Base-by-base conservation (phyloP, 345 rosid genomes). In the Linum trigynum region DNA sequence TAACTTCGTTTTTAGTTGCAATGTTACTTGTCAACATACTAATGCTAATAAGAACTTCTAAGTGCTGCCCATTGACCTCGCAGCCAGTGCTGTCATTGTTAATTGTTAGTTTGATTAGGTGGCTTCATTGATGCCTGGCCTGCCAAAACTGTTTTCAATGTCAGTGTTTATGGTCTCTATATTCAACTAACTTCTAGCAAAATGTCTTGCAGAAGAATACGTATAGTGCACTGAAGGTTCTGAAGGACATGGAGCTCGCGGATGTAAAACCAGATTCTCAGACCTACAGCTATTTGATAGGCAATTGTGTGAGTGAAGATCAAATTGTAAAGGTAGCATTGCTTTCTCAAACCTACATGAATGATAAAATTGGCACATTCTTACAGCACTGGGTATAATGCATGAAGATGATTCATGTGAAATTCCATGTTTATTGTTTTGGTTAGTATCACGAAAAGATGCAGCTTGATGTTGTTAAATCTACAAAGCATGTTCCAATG, bases 201-300 rank as follows among this genome's bases (percentile, higher is more conserved):
- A 23, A 23, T 38, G 32, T 17, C 32, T 7, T 57, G 72, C 82
- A 94, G 99, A 86, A 83, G 85, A 81, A 88, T 61, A 15, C 78
- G 17, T 17, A 56, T 42, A 74, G 72, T 5, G 99, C 81, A 1
- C 68, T 77, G 61, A 72, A 36, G 79, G 91, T 86, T 64, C 74
- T 86, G 63, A 75, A 79, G 73, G 78, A 82, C 82, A 94, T 94
- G 97, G 71, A 85, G 74, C 67, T 38, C 55, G 97, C 80, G 57
- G 80, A 64, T 59, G 78, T 94, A 65, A 82, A 83, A 69, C 99
- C 96, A 62, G 92, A 94, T 80, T 70, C 89, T 69, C 79, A 70
- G 53, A 88, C 97, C 66, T 94, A 67, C 67, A 71, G 88, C 81
- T 80, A 74, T 76, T 75, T 94, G 58, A 85, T 94, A 74, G 71